Base-by-base conservation (phyloP, 345 rosid species). In the Citrus sp. region DNA sequence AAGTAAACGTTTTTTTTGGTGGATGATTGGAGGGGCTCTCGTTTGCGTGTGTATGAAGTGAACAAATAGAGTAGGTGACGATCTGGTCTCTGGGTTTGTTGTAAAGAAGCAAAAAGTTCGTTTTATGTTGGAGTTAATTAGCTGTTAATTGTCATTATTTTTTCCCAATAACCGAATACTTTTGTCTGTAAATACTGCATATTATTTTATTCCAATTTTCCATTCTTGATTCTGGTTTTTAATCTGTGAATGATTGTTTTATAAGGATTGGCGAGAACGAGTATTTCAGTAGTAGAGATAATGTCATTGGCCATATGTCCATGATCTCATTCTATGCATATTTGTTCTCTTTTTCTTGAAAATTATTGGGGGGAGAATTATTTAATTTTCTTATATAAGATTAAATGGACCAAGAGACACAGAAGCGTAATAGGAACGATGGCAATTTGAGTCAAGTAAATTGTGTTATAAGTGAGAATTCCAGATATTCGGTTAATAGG, bases 331-430 rank as follows among this genome's bases (percentile, higher is more conserved):
- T 75, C 7, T 71, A 19, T 24, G 18, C 54, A 24, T 49, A 27
- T 72, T 66, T 71, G 22, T 28, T 30, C 21, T 30, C 9, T 22
- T 6, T 30, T 32, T 65, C 22, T 65, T 28, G 9, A 65, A 65
- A 65, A 28, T 6, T 77, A 40, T 79, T 35, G 74, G 27, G 73
- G 73, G 81, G 21, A 67, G 63, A 2, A 13, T 21, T 25, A 21
- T 72, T 63, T 37, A 72, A 42, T 25, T 46, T 46, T 46, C 51
- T 46, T 46, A 13, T 0, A 46, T 22, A 56, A 63, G 81, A 74
- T 70, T 66, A 35, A 80, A 89, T 90, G 93, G 92, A 85, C 60
- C 64, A 32, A 61, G 81, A 73, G 34, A 72, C 21, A 24, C 46
- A 63, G 25, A 83, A 72, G 71, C 49, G 62, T 70, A 62, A 12